phyloP scores from a whole-genome alignment of 2,329 filamentous ascomycete genomes.

The Colletotrichum filicis region DNA sequence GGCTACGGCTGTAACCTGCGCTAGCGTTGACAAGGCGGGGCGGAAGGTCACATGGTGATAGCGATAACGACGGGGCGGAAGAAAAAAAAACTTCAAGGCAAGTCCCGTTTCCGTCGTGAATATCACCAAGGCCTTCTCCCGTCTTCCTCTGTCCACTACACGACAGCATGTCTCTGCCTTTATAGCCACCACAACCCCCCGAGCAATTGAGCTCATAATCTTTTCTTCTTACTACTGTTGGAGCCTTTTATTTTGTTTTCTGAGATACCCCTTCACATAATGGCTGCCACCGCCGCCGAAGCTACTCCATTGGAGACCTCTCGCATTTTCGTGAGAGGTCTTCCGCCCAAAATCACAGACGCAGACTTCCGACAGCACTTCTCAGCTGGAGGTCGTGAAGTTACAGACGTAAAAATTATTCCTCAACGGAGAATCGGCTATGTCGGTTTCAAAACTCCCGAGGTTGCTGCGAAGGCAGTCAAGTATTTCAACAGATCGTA shows the following conservation, averaged over 20 bases:
- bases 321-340: constrained; percentile 80
- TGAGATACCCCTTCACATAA: constrained; percentile 38
- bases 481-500: constrained; percentile 97
- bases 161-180: constrained; percentile 27
- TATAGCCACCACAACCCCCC: constrained; percentile 15
- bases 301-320: constrained; percentile 65
- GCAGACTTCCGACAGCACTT: constrained; percentile 92
- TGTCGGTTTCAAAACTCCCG: constrained; percentile 87
- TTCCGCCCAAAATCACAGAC: constrained; percentile 88
- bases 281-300: constrained; percentile 31
- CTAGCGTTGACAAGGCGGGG: constrained; percentile 17
- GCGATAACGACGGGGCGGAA: constrained; percentile 21
- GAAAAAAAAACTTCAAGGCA: constrained; percentile 38
- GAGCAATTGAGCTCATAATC: constrained; percentile 25
- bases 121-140: constrained; percentile 34
- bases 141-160: constrained; percentile 6
- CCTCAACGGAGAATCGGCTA: constrained; percentile 92
- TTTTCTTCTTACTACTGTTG: constrained; percentile 16
- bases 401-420: constrained; percentile 94
- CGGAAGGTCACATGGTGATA: constrained; percentile 36
- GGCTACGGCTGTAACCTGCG: background rate
- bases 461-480: constrained; percentile 84
- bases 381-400: constrained; percentile 73
- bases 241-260: constrained; percentile 22
- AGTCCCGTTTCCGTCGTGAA: constrained; percentile 44